Evolutionary conservation across 2,329 filamentous ascomycete species (phyloP).

Genomic region (Fusarium bactridioides): DNA sequence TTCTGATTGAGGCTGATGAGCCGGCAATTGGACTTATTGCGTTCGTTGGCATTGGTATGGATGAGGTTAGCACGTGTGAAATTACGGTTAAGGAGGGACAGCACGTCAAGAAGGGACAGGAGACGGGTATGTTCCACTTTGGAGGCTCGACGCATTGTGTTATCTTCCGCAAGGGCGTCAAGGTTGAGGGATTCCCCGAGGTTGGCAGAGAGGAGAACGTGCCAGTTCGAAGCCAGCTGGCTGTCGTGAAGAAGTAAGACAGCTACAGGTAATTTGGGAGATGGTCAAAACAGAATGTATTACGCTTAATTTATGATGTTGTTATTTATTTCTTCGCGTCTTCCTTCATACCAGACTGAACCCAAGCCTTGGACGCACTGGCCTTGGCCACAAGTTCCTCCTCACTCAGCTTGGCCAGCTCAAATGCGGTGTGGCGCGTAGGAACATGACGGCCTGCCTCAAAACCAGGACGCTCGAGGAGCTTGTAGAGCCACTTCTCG

Average conservation of each 20-base stretch:
- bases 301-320: neutral
- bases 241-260: slow-evolving; percentile 39
- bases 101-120: slow-evolving; percentile 71
- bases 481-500: slow-evolving; percentile 77
- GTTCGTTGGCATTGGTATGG: slow-evolving; percentile 78
- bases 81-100: slow-evolving; percentile 73
- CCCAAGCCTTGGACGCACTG: slow-evolving; percentile 64
- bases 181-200: slow-evolving; percentile 51
- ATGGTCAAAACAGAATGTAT: neutral
- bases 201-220: slow-evolving; percentile 50
- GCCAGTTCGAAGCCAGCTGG: slow-evolving; percentile 49
- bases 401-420: slow-evolving; percentile 53
- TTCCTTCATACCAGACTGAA: slow-evolving; percentile 73
- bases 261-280: accelerated
- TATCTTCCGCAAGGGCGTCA: slow-evolving; percentile 67
- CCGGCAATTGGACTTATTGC: slow-evolving; percentile 72
- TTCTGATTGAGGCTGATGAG: slow-evolving; percentile 76
- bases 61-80: slow-evolving; percentile 77
- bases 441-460: slow-evolving; percentile 81
- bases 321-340: slow-evolving; percentile 61
- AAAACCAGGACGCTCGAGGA: slow-evolving; percentile 74
- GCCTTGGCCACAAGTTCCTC: slow-evolving; percentile 66
- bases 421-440: slow-evolving; percentile 67
- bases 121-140: slow-evolving; percentile 82
- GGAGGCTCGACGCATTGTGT: slow-evolving; percentile 77